Evolutionary conservation across 495 filamentous ascomycete genomes (phyloP).

Genomic region (Oidiodendron maius): DNA sequence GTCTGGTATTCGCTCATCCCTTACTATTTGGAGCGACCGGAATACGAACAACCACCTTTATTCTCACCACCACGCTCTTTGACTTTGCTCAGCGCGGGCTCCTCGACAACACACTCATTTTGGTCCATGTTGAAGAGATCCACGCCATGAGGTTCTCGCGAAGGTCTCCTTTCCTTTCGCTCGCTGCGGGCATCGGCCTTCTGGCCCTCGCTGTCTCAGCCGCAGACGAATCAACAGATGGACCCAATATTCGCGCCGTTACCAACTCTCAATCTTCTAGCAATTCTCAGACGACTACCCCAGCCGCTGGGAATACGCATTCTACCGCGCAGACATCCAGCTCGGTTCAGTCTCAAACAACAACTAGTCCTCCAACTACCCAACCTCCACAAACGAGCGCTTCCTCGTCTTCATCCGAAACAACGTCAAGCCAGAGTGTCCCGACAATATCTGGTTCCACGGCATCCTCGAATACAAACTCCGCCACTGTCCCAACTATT

Average conservation of each 20-base stretch:
- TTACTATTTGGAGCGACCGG: no score
- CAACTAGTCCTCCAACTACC: neutral
- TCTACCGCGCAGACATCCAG: neutral
- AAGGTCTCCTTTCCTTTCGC: neutral
- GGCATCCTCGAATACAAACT: conserved; percentile 15
- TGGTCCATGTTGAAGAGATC: no score
- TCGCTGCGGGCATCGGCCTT: neutral
- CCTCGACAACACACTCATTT: no score
- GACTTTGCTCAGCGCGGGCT: no score
- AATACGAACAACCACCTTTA: no score
- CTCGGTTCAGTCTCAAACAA: neutral
- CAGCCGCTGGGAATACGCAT: neutral
- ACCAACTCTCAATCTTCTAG: neutral
- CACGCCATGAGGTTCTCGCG: neutral
- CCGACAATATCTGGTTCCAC: conserved; percentile 20
- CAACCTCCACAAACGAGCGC: neutral
- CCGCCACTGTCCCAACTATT: conserved; percentile 13
- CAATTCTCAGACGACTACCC: neutral
- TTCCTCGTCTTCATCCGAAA: neutral
- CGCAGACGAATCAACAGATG: neutral
- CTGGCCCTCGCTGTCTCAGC: neutral
- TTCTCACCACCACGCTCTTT: no score
- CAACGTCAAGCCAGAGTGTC: conserved; percentile 11
- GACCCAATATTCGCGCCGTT: neutral
- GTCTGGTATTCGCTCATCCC: no score